Conservation (phyloP, 306 rosid genomes). For the Coriaria nepalensis region DNA sequence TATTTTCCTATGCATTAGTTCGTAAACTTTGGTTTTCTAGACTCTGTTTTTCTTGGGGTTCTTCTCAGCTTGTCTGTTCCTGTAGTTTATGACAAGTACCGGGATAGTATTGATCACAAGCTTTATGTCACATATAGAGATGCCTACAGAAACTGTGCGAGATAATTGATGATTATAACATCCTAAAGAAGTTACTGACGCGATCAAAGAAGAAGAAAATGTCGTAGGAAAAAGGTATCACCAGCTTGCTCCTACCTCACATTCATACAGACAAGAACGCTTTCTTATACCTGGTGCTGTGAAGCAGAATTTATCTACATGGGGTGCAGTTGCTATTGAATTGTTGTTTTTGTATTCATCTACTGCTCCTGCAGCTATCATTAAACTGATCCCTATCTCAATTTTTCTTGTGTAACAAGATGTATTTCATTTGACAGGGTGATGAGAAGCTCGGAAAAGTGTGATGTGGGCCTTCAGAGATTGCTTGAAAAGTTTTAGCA, state of each 20-base stretch:
- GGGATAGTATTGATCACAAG: slow-evolving; percentile 51
- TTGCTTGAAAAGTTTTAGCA: slow-evolving; percentile 7
- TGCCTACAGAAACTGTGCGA: slow-evolving; percentile 31
- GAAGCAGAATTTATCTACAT: too few species aligned
- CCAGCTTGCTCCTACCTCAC: background rate
- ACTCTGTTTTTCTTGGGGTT: slow-evolving; percentile 35
- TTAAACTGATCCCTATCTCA: too few species aligned
- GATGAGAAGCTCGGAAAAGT: slow-evolving; percentile 21
- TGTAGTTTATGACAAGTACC: slow-evolving; percentile 67
- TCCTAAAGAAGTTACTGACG: slow-evolving; percentile 49
- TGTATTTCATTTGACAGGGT: slow-evolving; percentile 11
- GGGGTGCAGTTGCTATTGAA: too few species aligned
- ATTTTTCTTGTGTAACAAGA: background rate
- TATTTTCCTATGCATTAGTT: background rate
- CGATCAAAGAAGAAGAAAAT: slow-evolving; percentile 59
- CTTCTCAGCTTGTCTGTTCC: slow-evolving; percentile 78
- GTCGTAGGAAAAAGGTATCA: slow-evolving; percentile 38
- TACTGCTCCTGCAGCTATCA: slow-evolving; percentile 4
- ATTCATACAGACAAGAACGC: background rate
- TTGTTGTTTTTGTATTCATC: too few species aligned
- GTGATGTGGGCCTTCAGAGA: slow-evolving; percentile 25
- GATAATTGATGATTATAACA: slow-evolving; percentile 39
- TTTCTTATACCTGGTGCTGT: too few species aligned
- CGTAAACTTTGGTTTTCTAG: background rate
- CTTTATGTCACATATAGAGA: slow-evolving; percentile 33